These are phyloP conservation scores for Phyllosticta citriasiana DNA, from an alignment of 2,329 filamentous ascomycete genomes.

Conservation along the genomic window DNA sequence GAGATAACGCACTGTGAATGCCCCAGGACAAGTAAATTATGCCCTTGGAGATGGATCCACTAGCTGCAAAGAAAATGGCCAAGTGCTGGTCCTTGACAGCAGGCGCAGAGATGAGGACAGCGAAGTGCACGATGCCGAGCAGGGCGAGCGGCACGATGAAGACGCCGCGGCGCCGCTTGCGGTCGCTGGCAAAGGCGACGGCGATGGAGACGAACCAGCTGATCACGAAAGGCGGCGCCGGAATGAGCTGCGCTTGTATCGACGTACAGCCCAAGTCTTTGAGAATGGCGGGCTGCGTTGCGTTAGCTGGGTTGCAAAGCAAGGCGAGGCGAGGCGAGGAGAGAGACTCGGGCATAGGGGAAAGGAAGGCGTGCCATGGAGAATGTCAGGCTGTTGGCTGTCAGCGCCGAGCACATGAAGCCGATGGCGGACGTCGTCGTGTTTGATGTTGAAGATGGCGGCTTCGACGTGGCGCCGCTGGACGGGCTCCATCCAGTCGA, in stretches of 20 bases:
- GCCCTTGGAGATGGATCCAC: constrained; percentile 49
- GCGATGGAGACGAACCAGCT: constrained; percentile 26
- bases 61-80: constrained; percentile 46
- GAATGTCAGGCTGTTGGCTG: constrained; percentile 39
- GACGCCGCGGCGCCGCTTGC: constrained; percentile 28
- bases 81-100: constrained; percentile 39
- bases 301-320: neutral
- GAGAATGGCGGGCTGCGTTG: constrained; percentile 27
- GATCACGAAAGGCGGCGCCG: constrained; percentile 30
- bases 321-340: too few species aligned
- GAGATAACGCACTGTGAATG: constrained; percentile 40
- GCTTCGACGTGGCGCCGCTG: constrained; percentile 40
- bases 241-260: constrained; percentile 29
- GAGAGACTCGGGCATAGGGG: too few species aligned
- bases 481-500: constrained; percentile 34
- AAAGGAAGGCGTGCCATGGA: constrained; percentile 33
- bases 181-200: constrained; percentile 27
- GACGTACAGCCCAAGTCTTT: constrained; percentile 27
- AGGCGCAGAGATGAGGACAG: constrained; percentile 39
- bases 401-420: constrained; percentile 53
- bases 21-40: constrained; percentile 50
- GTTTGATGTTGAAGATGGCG: constrained; percentile 46
- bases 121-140: constrained; percentile 42
- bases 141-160: constrained; percentile 26
- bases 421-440: constrained; percentile 49